Base-by-base conservation (phyloP, 73 alveolate species). In the Halteria grandinella region DNA sequence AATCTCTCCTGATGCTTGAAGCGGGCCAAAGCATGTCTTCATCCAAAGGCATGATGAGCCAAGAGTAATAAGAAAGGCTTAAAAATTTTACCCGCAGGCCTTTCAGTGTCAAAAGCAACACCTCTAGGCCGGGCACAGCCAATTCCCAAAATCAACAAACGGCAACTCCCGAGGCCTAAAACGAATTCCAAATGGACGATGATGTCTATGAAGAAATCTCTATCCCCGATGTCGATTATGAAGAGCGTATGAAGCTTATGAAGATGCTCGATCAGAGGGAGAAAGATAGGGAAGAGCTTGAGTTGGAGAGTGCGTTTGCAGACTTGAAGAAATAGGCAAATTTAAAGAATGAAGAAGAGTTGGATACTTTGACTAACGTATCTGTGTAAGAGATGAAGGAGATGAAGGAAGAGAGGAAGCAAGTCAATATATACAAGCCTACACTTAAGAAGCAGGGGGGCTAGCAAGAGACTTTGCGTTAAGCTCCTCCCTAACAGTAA, bases 181-280 rank as follows among this genome's bases (percentile, higher is more conserved):
- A 29, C 3, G 43, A 4, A 29, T 57, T 57, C 36, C 14, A 6
- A 3, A 12, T 57, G 8, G 74, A 57, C 17, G 23, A 27, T 10
- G 74, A 57, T 57, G 74, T 57, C 31, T 57, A 62, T 62, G 78
- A 62, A 20, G 78, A 62, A 17, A 41, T 62, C 5, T 62, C 58
- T 12, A 62, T 39, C 4, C 58, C 78, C 8, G 78, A 62, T 41
- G 60, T 40, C 15, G 28, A 62, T 23, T 62, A 62, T 62, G 62
- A 40, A 39, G 58, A 62, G 43, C 10, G 78, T 17, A 62, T 8
- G 62, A 62, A 41, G n/a, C 44, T 62, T 11, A 4, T 62, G 2
- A 40, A 17, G 28, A 25, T 40, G 40, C 45, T 62, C 23, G 78
- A 62, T 62, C 15, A 41, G 44, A 36, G 78, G 18, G 23, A 36